phyloP scores from a whole-genome alignment of 345 rosid genomes.

The Hypericum perforatum region DNA sequence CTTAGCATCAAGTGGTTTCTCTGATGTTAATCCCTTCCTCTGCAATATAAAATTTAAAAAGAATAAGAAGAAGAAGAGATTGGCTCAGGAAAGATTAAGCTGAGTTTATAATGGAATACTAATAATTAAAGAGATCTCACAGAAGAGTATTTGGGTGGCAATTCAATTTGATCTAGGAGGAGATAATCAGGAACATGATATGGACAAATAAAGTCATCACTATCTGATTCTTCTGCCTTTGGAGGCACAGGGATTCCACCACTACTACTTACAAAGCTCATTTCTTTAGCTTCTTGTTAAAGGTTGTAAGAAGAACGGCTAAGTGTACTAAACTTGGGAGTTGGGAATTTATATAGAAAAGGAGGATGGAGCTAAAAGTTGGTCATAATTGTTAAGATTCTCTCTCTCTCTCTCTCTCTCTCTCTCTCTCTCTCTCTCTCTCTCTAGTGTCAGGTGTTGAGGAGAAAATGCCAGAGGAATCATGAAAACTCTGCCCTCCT shows the following conservation, averaged over 20 bases:
- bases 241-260: neutral
- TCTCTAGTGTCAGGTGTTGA: constrained; percentile 25
- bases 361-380: neutral
- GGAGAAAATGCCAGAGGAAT: constrained; percentile 34
- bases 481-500: constrained; percentile 22
- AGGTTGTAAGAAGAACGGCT: neutral
- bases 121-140: constrained; percentile 12
- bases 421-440: constrained; percentile 13
- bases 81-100: constrained; percentile 10
- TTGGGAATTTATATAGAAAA: constrained; percentile 26
- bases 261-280: constrained; percentile 16
- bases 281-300: neutral
- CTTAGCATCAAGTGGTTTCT: constrained; percentile 88
- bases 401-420: constrained; percentile 11
- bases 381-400: constrained; percentile 27
- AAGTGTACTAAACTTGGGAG: constrained; percentile 19
- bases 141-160: constrained; percentile 11
- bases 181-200: constrained; percentile 16
- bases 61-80: constrained; percentile 9
- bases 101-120: no score
- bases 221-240: constrained; percentile 17
- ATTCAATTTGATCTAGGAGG: constrained; percentile 12
- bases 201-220: constrained; percentile 22
- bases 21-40: constrained; percentile 82
- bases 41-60: constrained; percentile 20